phyloP scores from a whole-genome alignment of 2,329 filamentous ascomycete species.

The Arthrobotrys megalospora region DNA sequence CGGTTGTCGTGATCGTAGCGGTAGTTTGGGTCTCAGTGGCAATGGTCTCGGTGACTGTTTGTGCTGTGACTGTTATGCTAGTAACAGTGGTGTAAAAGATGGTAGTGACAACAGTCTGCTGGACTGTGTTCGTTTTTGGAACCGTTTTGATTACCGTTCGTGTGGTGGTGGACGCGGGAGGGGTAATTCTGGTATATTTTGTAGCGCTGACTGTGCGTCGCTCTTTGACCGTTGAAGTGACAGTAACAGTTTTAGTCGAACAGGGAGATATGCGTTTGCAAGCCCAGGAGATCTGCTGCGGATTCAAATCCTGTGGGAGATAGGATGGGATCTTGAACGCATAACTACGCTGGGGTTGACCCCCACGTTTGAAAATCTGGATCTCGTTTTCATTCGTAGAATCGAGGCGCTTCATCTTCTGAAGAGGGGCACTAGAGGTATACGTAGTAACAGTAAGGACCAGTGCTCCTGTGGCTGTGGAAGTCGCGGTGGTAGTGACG shows the following conservation, averaged over 20 bases:
- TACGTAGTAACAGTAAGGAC: not conserved
- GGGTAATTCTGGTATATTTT: not conserved
- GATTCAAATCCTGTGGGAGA: constrained; percentile 24
- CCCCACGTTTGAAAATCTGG: not conserved
- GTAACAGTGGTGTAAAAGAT: constrained; percentile 13
- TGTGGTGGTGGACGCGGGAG: not conserved
- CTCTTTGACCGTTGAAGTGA: constrained; percentile 1
- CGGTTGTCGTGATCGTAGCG: not conserved
- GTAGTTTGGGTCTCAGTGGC: constrained; percentile 19
- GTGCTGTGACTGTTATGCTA: constrained; percentile 6
- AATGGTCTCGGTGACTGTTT: constrained; percentile 11
- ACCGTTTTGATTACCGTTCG: not conserved
- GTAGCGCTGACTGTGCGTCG: not conserved
- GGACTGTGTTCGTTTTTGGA: not conserved
- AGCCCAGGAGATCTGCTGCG: constrained; percentile 10
- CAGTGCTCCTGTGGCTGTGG: not conserved
- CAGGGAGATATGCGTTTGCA: constrained; percentile 19
- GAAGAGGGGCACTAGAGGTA: not conserved
- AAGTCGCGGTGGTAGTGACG: not conserved
- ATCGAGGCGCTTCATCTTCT: constrained; percentile 3
- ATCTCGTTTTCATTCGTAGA: not conserved
- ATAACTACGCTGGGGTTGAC: not conserved
- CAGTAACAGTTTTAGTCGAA: constrained; percentile 12
- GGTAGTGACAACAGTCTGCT: not conserved
- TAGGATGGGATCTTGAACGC: constrained; percentile 21